Evolutionary conservation across 306 rosid genomes (phyloP).

Genomic region (Trichosanthes cucumerina): DNA sequence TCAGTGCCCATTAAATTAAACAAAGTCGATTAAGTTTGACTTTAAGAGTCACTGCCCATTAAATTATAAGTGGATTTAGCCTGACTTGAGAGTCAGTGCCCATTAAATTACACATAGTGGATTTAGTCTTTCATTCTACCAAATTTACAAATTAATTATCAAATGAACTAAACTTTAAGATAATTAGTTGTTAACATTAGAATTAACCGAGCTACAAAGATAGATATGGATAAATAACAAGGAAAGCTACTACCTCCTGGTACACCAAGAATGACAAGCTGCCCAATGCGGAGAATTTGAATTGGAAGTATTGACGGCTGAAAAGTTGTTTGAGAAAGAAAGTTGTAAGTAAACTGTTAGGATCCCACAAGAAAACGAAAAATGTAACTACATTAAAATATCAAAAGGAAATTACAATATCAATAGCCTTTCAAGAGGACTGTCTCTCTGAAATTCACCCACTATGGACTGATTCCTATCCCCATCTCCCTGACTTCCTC

Average conservation of each 20-base stretch:
- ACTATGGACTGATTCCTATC: not conserved
- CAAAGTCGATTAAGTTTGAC: not conserved
- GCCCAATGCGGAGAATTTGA: constrained; percentile 76
- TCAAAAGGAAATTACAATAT: not conserved
- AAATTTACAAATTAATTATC: not conserved
- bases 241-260: constrained; percentile 69
- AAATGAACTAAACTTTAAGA: not conserved
- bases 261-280: constrained; percentile 61
- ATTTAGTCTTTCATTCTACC: not conserved
- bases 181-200: not conserved
- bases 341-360: not conserved
- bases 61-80: not conserved
- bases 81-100: not conserved
- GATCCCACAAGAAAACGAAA: not conserved
- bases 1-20: not conserved
- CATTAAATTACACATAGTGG: not conserved
- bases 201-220: not conserved
- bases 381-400: not conserved
- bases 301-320: constrained; percentile 95
- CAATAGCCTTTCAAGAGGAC: not conserved
- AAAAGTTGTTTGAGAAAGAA: constrained; percentile 14
- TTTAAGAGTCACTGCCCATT: not conserved
- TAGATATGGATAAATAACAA: not conserved
- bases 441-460: not conserved
- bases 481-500: not conserved